Base-by-base conservation (phyloP, 1,284 basidiomycete genomes). In the Sanghuangporus weigelae region DNA sequence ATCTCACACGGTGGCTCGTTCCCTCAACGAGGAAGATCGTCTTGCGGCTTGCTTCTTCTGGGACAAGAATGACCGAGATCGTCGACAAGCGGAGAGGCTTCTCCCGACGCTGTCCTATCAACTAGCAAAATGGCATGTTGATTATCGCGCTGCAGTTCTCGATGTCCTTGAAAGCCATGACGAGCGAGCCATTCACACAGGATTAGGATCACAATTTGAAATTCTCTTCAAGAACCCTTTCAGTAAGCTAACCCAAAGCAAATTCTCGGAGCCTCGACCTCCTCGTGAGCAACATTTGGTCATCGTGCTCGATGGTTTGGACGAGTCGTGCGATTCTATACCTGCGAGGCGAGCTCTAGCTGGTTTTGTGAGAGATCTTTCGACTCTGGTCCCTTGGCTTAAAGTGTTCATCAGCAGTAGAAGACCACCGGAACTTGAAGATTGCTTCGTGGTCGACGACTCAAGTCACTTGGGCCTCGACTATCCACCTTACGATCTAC, bases 271-370 rank as follows among this genome's bases (percentile, higher is more conserved):
- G 26, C 5, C 26, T 4, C 26, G 3, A 31, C 26, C 26, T 31
- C 26, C 26, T 31, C 26, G 26, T 31, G 26, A 31, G 26, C 26
- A 5, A 31, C 26, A 31, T 31, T 14, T 57, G 16, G 31, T 65
- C 5, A 39, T 64, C 2, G 60, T 65, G 16, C 56, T 65, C 26
- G 63, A 65, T 57, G 63, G 59, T 46, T 23, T 65, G 21, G 63
- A 65, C 21, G 26, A 31, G 26, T 31, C 26, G 26, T 31, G 26
- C 26, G 26, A 31, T 31, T 31, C 26, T 31, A 31, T 31, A 31
- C 26, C 26, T 31, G 26, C 26, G 26, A 31, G 26, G 26, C 26
- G 26, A 31, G 10, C 42, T 57, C 19, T 38, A 38, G 11, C 21
- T 10, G 21, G 46, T 38, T 40, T n/a, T 63, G 4, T 42, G 49